These are phyloP conservation scores for Melanomma pulvis-pyrius DNA, from an alignment of 495 filamentous ascomycete genomes.

Conservation along the genomic window DNA sequence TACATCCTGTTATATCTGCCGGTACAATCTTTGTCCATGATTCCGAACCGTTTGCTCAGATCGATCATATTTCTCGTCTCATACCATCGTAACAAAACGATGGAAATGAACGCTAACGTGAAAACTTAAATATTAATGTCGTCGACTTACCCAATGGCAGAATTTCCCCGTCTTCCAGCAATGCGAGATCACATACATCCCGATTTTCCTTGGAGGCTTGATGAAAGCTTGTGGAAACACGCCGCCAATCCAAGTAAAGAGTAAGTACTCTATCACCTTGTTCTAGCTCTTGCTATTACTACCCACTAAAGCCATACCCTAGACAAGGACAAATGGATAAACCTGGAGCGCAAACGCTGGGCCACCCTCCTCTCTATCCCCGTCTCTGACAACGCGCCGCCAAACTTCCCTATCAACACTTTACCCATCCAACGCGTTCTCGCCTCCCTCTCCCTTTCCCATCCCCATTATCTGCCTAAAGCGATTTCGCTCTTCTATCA, in stretches of 20 bases:
- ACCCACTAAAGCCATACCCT: conserved; percentile 1
- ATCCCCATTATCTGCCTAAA: conserved; percentile 50
- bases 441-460: conserved; percentile 35
- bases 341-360: conserved; percentile 64
- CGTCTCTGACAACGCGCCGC: conserved; percentile 46
- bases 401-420: background rate
- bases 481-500: conserved; percentile 57
- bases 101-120: background rate
- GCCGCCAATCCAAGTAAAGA: conserved; percentile 68
- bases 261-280: conserved; percentile 46
- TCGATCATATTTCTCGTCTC: too few species aligned
- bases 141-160: conserved; percentile 44
- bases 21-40: too few species aligned
- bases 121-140: background rate
- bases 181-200: conserved; percentile 64
- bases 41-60: too few species aligned
- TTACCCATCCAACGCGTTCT: conserved; percentile 53
- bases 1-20: too few species aligned
- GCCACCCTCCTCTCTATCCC: conserved; percentile 61
- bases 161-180: conserved; percentile 62
- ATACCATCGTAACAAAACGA: too few species aligned
- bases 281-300: too few species aligned
- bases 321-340: conserved; percentile 73
- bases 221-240: conserved; percentile 68
- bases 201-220: conserved; percentile 70